Conservation (phyloP, 2,329 filamentous ascomycete genomes). For the Aureobasidium sp. region DNA sequence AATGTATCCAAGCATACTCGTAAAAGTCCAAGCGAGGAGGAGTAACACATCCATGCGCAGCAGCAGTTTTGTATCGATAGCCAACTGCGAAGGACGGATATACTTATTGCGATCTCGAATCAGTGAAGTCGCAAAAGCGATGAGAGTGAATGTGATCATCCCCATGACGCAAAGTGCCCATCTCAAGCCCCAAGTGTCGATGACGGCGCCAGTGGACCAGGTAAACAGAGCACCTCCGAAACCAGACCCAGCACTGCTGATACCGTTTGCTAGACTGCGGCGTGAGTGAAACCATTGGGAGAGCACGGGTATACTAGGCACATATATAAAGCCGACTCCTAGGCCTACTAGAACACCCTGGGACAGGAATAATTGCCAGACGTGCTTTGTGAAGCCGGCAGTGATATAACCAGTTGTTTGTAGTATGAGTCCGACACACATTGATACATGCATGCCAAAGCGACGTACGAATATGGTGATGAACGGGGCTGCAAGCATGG, state of each 20-base stretch:
- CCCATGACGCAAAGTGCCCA: slow-evolving; percentile 75
- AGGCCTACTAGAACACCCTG: slow-evolving; percentile 83
- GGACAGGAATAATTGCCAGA: slow-evolving; percentile 81
- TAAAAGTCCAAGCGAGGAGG: slow-evolving; percentile 69
- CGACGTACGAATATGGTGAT: slow-evolving; percentile 67
- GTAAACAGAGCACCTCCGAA: slow-evolving; percentile 79
- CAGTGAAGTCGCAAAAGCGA: slow-evolving; percentile 68
- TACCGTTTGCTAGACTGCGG: slow-evolving; percentile 74
- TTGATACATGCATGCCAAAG: slow-evolving; percentile 69
- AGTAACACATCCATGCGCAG: slow-evolving; percentile 68
- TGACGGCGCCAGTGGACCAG: slow-evolving; percentile 73
- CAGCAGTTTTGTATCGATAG: slow-evolving; percentile 73
- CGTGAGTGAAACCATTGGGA: slow-evolving; percentile 79
- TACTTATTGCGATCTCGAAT: slow-evolving; percentile 77
- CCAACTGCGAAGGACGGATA: slow-evolving; percentile 70
- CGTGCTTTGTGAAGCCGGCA: slow-evolving; percentile 72
- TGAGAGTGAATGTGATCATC: slow-evolving; percentile 70
- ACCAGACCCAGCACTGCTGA: slow-evolving; percentile 74
- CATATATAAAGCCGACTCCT: slow-evolving; percentile 82
- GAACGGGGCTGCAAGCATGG: slow-evolving; percentile 73
- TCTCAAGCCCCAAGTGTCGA: slow-evolving; percentile 65
- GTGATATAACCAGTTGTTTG: slow-evolving; percentile 72
- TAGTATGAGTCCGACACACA: slow-evolving; percentile 71
- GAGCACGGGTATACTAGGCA: slow-evolving; percentile 70
- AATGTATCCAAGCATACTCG: slow-evolving; percentile 78